Evolutionary conservation across 2,329 filamentous ascomycete genomes (phyloP), one percentile per base, ranked within the genome.

Genomic region (Tricladium varicosporioides): DNA sequence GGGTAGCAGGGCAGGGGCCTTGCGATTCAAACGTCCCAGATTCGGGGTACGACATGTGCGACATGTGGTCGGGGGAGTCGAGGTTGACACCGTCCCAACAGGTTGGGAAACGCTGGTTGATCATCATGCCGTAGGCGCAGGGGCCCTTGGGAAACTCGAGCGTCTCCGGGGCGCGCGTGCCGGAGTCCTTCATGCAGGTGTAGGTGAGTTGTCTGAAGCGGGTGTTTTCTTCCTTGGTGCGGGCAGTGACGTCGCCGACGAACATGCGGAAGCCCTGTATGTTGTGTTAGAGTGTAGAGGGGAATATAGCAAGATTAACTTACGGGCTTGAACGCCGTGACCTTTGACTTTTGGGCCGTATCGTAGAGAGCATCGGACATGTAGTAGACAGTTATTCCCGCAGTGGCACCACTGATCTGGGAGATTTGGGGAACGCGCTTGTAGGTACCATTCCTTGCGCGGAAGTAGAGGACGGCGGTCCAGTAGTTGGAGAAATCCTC

Each of bases 191-290:
- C 48, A 76, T 68, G 56, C 75, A 77, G 2, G 74, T 76, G 61
- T 74, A 77, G 5, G 74, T 77, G 40, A 77, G 68, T 61, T 76
- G 74, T 44, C 73, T 70, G 63, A 73, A 76, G 18, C 70, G 69
- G 40, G 68, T 65, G 7, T 73, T 70, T 42, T 75, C 60, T 13
- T 66, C 70, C 54, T 71, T 71, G 31, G 67, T 74, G 16, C 70
- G 67, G 33, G 71, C 72, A 16, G 67, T 62, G 14, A 72, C 69
- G 51, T 76, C 71, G 27, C 75, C 76, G 44, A 76, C 67, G 45
- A 77, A 72, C 75, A 77, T 77, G 31, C 75, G 71, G 66, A 77
- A 78, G 2, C 75, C 75, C 60, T 60, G n/a, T 7, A n/a, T n/a
- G n/a, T n/a, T n/a, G n/a, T n/a, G n/a, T 13, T 5, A 16, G 8